Percentiles rank a stretch among this genome's conserved stretches.
These are phyloP conservation scores for Prunus dulcis DNA, from an alignment of 306 rosid species.

Conservation along the genomic window DNA sequence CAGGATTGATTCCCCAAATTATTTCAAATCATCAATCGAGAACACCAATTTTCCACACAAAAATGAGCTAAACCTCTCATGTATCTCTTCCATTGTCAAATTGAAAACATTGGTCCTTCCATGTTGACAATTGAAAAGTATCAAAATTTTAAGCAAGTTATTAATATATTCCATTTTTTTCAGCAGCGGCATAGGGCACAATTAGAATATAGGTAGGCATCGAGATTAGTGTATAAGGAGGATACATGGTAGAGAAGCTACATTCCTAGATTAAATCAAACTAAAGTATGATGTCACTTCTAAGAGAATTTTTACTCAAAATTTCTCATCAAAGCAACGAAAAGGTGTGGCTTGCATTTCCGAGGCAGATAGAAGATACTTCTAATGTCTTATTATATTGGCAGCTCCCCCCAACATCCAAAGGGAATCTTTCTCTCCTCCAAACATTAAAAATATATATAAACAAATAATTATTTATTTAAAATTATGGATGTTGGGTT, in stretches of 20 bases:
- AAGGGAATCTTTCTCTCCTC: constrained; percentile 36
- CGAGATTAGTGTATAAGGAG: no score
- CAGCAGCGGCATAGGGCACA: no score
- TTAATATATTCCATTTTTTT: no score
- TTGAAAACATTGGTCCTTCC: no score
- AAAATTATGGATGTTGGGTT: background rate
- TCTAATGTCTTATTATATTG: constrained; percentile 27
- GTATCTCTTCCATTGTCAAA: no score
- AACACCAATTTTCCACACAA: background rate
- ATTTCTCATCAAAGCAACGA: constrained; percentile 28
- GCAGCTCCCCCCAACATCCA: constrained; percentile 6
- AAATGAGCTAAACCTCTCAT: no score
- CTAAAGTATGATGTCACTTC: background rate
- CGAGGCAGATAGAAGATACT: constrained; percentile 47
- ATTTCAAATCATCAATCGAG: background rate
- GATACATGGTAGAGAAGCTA: background rate
- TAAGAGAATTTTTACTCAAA: background rate
- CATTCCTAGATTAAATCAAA: constrained; percentile 16
- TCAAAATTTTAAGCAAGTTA: no score
- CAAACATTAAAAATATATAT: background rate
- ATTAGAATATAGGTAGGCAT: no score
- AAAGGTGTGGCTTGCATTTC: constrained; percentile 61
- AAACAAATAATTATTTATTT: background rate
- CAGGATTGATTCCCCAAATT: background rate
- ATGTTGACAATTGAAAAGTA: no score